phyloP scores from a whole-genome alignment of 2,329 filamentous ascomycete species.

The Elsinoe batatas region DNA sequence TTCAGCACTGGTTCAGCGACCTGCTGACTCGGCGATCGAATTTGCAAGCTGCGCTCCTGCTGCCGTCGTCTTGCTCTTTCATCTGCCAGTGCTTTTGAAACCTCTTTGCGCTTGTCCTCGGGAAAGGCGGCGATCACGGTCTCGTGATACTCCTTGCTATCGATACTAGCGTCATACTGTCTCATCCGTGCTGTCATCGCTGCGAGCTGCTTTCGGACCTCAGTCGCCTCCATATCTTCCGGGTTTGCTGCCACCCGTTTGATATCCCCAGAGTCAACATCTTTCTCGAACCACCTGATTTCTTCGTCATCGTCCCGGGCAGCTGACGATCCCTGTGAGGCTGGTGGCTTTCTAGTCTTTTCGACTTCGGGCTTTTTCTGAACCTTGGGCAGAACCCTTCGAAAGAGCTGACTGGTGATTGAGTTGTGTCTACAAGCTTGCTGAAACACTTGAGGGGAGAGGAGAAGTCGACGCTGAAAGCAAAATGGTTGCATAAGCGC shows the following conservation, averaged over 20 bases:
- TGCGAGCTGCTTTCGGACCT: constrained; percentile 16
- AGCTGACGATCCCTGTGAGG: background rate
- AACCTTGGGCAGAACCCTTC: background rate
- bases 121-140: constrained; percentile 15
- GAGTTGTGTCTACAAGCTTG: constrained; percentile 17
- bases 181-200: constrained; percentile 15
- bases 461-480: constrained; percentile 13
- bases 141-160: constrained; percentile 14
- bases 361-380: background rate
- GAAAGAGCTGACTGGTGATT: constrained; percentile 3
- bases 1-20: constrained; percentile 14
- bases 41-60: constrained; percentile 9
- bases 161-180: constrained; percentile 11
- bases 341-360: background rate
- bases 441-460: constrained; percentile 17
- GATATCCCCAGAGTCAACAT: constrained; percentile 16
- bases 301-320: constrained; percentile 10
- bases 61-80: constrained; percentile 11
- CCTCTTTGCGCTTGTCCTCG: constrained; percentile 13
- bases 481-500: constrained; percentile 15
- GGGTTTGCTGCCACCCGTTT: constrained; percentile 15
- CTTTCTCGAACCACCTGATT: constrained; percentile 18
- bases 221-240: constrained; percentile 15
- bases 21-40: constrained; percentile 14
- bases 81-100: constrained; percentile 11